Conservation (phyloP, 2,329 filamentous ascomycete genomes). For the Scedosporium dehoogii region DNA sequence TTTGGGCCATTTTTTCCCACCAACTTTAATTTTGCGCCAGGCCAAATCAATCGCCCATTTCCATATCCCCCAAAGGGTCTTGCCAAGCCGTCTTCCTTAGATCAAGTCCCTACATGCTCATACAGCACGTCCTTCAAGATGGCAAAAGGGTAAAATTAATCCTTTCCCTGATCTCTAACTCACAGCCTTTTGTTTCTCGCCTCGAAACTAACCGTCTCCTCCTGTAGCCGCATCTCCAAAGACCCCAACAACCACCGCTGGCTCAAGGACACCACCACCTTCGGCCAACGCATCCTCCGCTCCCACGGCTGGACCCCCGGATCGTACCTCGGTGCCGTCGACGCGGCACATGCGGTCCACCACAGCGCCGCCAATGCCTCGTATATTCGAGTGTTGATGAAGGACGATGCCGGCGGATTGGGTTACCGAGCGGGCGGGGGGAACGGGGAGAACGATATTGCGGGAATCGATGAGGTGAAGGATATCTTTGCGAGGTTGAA, state of each 20-base stretch:
- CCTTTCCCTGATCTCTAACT: neutral
- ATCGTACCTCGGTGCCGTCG: conserved; percentile 66
- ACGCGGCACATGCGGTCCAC: conserved; percentile 63
- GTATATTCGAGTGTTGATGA: conserved; percentile 75
- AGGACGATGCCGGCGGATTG: conserved; percentile 84
- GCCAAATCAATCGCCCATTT: neutral
- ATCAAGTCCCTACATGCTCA: neutral
- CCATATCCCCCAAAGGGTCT: neutral
- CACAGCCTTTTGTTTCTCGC: neutral
- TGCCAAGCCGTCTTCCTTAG: neutral
- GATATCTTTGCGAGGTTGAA: conserved; percentile 82
- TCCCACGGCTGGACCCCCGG: conserved; percentile 88
- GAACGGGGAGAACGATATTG: conserved; percentile 65
- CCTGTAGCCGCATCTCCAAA: conserved; percentile 49
- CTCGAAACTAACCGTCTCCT: neutral
- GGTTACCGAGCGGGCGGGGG: conserved; percentile 55
- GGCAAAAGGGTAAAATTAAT: neutral
- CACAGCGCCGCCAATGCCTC: conserved; percentile 74
- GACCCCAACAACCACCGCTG: conserved; percentile 96
- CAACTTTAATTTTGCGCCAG: neutral
- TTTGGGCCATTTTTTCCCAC: neutral
- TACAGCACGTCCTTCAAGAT: neutral
- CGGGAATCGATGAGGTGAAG: conserved; percentile 79
- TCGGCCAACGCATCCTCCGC: conserved; percentile 82
- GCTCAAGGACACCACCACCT: conserved; percentile 70